Evolutionary conservation across 306 rosid genomes (phyloP).

Genomic region (Castanea crenata): DNA sequence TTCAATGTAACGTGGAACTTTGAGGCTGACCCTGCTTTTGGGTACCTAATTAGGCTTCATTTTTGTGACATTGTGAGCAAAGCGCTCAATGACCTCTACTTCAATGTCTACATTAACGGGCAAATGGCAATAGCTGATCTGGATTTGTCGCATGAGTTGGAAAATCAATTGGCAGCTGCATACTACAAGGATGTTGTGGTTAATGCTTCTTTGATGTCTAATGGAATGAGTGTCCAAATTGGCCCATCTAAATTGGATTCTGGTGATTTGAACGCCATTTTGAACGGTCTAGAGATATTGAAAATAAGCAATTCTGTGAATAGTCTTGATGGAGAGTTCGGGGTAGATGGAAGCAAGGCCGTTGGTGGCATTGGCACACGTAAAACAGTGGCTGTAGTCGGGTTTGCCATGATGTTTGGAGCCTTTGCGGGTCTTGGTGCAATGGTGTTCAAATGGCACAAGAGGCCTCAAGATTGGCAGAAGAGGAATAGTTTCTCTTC

Average conservation of each 20-base stretch:
- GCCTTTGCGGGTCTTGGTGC: conserved; percentile 61
- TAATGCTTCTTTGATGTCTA: conserved; percentile 45
- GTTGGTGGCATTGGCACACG: conserved; percentile 19
- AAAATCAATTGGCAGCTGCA: conserved; percentile 33
- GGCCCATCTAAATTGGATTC: conserved; percentile 30
- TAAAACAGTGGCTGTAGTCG: conserved; percentile 48
- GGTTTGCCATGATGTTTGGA: conserved; percentile 67
- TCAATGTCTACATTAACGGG: conserved; percentile 45
- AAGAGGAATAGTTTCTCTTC: conserved; percentile 66
- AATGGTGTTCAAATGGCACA: conserved; percentile 67
- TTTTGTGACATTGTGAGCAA: conserved; percentile 59
- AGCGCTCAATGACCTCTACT: conserved; percentile 41
- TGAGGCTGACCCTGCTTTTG: conserved; percentile 40
- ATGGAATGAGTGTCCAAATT: conserved; percentile 41
- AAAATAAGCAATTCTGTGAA: conserved; percentile 52
- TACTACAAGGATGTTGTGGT: conserved; percentile 57
- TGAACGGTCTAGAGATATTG: conserved; percentile 58
- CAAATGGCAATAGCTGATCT: conserved; percentile 35
- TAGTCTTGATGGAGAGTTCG: conserved; percentile 62
- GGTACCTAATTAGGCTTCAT: conserved; percentile 50
- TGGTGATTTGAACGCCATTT: conserved; percentile 31
- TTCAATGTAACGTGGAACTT: conserved; percentile 59
- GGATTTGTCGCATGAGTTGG: conserved; percentile 35
- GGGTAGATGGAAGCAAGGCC: conserved; percentile 37
- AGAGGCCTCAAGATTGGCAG: conserved; percentile 67